A percentile compares a stretch with the other conserved stretches of the same genome.
phyloP scores from a whole-genome alignment of 108 stramenopile genomes.

The Fistulifera solaris region DNA sequence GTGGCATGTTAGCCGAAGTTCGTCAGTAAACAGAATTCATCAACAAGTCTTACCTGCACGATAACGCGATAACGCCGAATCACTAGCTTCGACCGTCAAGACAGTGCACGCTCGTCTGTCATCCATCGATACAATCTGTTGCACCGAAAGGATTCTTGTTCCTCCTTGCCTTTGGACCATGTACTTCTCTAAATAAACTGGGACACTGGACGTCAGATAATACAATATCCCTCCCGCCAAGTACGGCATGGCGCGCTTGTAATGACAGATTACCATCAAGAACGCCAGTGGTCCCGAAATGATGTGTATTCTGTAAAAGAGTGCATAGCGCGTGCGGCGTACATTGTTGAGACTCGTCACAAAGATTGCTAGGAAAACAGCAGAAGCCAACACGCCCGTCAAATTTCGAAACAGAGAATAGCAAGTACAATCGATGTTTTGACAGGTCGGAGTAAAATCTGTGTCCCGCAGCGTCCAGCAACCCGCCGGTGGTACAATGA shows the following conservation, averaged over 20 bases:
- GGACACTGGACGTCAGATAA: slow-evolving; percentile 39
- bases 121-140: not conserved
- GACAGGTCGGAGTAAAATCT: slow-evolving; percentile 26
- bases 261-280: slow-evolving; percentile 39
- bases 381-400: slow-evolving; percentile 30
- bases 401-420: slow-evolving; percentile 45
- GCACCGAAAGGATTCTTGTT: slow-evolving; percentile 3
- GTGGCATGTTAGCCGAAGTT: no score
- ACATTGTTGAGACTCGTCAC: slow-evolving; percentile 29
- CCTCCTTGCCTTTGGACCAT: slow-evolving; percentile 2
- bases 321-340: slow-evolving; percentile 27
- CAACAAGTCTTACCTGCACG: slow-evolving; percentile 14
- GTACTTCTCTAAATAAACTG: slow-evolving; percentile 17
- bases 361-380: slow-evolving; percentile 25
- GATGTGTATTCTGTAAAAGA: slow-evolving; percentile 40
- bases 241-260: slow-evolving; percentile 48
- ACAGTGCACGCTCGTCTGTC: slow-evolving; percentile 17
- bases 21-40: no score
- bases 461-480: slow-evolving; percentile 27
- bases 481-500: slow-evolving; percentile 21
- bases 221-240: slow-evolving; percentile 46
- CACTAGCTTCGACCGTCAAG: slow-evolving; percentile 26
- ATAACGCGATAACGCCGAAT: slow-evolving; percentile 13
- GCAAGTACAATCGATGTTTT: slow-evolving; percentile 30
- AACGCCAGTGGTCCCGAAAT: slow-evolving; percentile 23